Conservation (phyloP, 2,329 filamentous ascomycete genomes). For the Monilinia fructicola region DNA sequence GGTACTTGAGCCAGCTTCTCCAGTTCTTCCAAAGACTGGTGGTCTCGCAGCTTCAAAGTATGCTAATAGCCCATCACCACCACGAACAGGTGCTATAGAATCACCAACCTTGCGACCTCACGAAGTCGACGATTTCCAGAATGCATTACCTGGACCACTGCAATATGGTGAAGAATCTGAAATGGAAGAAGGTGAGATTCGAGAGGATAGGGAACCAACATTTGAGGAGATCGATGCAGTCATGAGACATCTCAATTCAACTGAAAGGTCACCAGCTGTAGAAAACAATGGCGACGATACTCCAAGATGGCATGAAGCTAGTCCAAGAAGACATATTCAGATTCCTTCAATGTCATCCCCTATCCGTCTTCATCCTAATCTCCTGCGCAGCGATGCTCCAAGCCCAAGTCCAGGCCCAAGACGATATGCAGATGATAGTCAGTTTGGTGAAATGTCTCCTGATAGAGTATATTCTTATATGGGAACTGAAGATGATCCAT, state of each 20-base stretch:
- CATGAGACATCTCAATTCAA: slow-evolving; percentile 80
- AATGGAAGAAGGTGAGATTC: slow-evolving; percentile 22
- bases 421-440: slow-evolving; percentile 5
- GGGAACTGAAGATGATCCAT: slow-evolving; percentile 46
- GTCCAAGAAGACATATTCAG: slow-evolving; percentile 44
- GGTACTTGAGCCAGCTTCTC: slow-evolving; percentile 19
- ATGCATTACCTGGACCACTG: slow-evolving; percentile 32
- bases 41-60: slow-evolving; percentile 37
- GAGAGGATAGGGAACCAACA: slow-evolving; percentile 41
- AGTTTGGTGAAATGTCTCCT: slow-evolving; percentile 34
- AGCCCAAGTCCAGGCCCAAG: slow-evolving; percentile 68
- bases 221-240: slow-evolving; percentile 90
- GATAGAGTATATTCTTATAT: slow-evolving; percentile 47
- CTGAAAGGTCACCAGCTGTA: slow-evolving; percentile 57
- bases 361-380: slow-evolving; percentile 53
- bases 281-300: slow-evolving; percentile 36
- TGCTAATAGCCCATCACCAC: slow-evolving; percentile 37
- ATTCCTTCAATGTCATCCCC: slow-evolving; percentile 50
- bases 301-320: slow-evolving; percentile 50
- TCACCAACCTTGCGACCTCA: slow-evolving; percentile 27
- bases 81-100: slow-evolving; percentile 26
- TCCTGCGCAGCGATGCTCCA: slow-evolving; percentile 66
- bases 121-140: slow-evolving; percentile 36
- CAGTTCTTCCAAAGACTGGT: slow-evolving; percentile 11
- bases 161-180: slow-evolving; percentile 25